phyloP scores from a whole-genome alignment of 345 rosid species.

The Citrus sinensis region DNA sequence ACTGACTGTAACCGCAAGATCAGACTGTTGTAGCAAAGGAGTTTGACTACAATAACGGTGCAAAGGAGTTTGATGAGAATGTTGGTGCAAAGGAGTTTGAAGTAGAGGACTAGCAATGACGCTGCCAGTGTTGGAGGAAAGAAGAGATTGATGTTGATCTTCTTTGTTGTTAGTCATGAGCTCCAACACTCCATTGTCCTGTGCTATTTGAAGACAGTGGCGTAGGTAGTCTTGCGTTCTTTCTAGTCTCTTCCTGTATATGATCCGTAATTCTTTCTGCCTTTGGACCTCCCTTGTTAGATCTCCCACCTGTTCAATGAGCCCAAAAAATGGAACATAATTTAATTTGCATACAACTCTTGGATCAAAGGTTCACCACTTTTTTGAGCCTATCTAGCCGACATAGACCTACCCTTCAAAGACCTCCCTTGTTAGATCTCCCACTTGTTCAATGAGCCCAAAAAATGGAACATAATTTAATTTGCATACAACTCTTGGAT shows the following conservation, averaged over 20 bases:
- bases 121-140: background rate
- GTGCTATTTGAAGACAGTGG: slow-evolving; percentile 58
- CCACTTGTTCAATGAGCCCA: slow-evolving; percentile 13
- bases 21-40: slow-evolving; percentile 5
- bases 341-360: background rate
- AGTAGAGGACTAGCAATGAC: slow-evolving; percentile 12
- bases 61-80: slow-evolving; percentile 3
- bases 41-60: background rate
- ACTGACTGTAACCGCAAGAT: slow-evolving; percentile 19
- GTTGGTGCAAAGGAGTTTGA: slow-evolving; percentile 3
- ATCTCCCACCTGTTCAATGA: slow-evolving; percentile 29
- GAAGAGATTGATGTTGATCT: slow-evolving; percentile 15
- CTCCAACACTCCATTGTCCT: slow-evolving; percentile 50
- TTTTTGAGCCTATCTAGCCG: background rate
- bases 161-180: slow-evolving; percentile 29
- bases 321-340: background rate
- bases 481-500: background rate
- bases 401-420: no score
- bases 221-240: slow-evolving; percentile 52
- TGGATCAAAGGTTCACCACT: background rate
- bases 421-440: no score
- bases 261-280: slow-evolving; percentile 36
- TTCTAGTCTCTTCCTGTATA: slow-evolving; percentile 46
- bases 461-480: background rate
- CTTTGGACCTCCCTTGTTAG: slow-evolving; percentile 39